Conservation (phyloP, 2,329 filamentous ascomycete genomes). For the Chrysoporthe deuterocubensis region DNA sequence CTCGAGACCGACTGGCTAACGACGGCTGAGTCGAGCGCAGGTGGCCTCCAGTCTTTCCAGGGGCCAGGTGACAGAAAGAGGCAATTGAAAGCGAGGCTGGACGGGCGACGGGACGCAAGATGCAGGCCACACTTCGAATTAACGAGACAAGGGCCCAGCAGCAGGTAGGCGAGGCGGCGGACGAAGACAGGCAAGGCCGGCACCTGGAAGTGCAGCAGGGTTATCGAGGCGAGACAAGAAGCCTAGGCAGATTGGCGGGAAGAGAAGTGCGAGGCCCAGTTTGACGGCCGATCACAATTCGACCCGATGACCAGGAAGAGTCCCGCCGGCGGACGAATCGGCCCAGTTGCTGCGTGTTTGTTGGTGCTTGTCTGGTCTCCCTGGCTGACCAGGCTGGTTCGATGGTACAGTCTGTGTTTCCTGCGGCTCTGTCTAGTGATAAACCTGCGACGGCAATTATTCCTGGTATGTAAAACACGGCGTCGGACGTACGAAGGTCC, state of each 20-base stretch:
- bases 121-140: conserved; percentile 20
- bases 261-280: conserved; percentile 17
- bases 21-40: conserved; percentile 23
- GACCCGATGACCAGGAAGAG: conserved; percentile 9
- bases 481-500: conserved; percentile 18
- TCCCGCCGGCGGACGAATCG: conserved; percentile 18
- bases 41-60: conserved; percentile 14
- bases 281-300: conserved; percentile 12
- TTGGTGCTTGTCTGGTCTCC: conserved; percentile 21
- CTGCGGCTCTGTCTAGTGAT: conserved; percentile 22
- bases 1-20: conserved; percentile 21
- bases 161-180: conserved; percentile 17
- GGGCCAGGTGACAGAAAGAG: conserved; percentile 21
- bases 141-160: conserved; percentile 19
- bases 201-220: conserved; percentile 17
- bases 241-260: conserved; percentile 15
- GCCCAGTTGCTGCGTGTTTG: conserved; percentile 16
- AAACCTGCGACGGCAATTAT: conserved; percentile 12
- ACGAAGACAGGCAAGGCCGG: conserved; percentile 14
- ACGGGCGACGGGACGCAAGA: conserved; percentile 23
- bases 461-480: conserved; percentile 23
- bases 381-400: conserved; percentile 22
- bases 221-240: conserved; percentile 27
- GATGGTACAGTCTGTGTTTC: conserved; percentile 27
- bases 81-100: conserved; percentile 28